Evolutionary conservation across 2,329 filamentous ascomycete genomes (phyloP).

Genomic region (Chrysosphaeria jannelii): DNA sequence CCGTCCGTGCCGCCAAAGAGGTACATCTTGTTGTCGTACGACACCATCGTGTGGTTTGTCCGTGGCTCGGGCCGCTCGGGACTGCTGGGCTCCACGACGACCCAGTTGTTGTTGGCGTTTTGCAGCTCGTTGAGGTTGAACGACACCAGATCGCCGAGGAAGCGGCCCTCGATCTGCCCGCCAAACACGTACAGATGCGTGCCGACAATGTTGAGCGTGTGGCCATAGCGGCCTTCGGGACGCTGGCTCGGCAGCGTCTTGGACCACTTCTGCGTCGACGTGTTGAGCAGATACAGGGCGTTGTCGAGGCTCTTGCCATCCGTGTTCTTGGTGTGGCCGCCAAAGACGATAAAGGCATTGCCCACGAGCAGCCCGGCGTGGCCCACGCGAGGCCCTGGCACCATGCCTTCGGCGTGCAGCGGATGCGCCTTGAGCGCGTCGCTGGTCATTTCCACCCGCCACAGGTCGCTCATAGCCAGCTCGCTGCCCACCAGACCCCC

Average conservation of each 20-base stretch:
- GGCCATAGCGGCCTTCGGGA: constrained; percentile 76
- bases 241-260: constrained; percentile 65
- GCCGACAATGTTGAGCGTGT: constrained; percentile 83
- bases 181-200: constrained; percentile 96
- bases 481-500: constrained; percentile 83
- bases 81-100: constrained; percentile 55
- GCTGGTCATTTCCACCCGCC: constrained; percentile 91
- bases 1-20: constrained; percentile 96
- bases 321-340: constrained; percentile 90
- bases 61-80: constrained; percentile 31
- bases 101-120: constrained; percentile 75
- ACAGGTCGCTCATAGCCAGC: constrained; percentile 86
- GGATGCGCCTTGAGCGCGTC: constrained; percentile 73
- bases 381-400: constrained; percentile 81
- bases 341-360: constrained; percentile 97
- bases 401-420: constrained; percentile 80
- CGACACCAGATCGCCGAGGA: constrained; percentile 89
- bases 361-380: constrained; percentile 84
- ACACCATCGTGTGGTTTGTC: constrained; percentile 84
- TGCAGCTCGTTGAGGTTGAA: constrained; percentile 92
- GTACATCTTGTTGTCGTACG: constrained; percentile 78
- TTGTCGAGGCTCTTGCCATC: constrained; percentile 79
- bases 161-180: constrained; percentile 86
- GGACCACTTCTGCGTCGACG: constrained; percentile 95
- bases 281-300: constrained; percentile 87